A percentile compares a stretch with the other conserved stretches of the same genome.
Conservation (phyloP, 2,329 filamentous ascomycete species). For the Scedosporium minutisporum region DNA sequence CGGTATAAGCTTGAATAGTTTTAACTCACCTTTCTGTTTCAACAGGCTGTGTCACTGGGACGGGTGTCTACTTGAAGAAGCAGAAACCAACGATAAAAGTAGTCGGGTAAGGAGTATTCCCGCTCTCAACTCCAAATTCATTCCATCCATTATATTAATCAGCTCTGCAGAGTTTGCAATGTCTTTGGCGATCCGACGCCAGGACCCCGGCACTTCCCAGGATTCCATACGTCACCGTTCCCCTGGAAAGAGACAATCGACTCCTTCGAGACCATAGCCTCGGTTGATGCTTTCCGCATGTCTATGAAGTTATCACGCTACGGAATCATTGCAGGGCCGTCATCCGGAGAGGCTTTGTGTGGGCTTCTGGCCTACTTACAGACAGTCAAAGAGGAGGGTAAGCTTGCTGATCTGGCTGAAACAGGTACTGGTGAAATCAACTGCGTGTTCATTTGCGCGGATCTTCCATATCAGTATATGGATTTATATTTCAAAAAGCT, state of each 20-base stretch:
- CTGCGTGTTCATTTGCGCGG: constrained; percentile 52
- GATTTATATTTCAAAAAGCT: constrained; percentile 50
- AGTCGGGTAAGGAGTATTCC: neutral
- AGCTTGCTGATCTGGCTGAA: constrained; percentile 34
- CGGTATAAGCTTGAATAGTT: neutral
- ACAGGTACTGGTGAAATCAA: constrained; percentile 32
- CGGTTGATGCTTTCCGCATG: constrained; percentile 39
- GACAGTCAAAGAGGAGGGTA: constrained; percentile 38
- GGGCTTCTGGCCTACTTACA: constrained; percentile 18
- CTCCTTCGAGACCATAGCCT: constrained; percentile 44
- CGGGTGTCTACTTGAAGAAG: neutral
- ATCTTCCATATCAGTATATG: constrained; percentile 54
- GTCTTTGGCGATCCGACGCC: constrained; percentile 5
- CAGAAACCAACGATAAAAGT: constrained; percentile 20
- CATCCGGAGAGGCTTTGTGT: constrained; percentile 47
- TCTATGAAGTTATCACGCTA: constrained; percentile 46
- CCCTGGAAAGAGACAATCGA: constrained; percentile 47
- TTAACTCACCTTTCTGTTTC: neutral
- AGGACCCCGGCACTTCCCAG: constrained; percentile 1
- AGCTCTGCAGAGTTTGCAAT: neutral
- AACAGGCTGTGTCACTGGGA: neutral
- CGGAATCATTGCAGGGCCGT: constrained; percentile 51
- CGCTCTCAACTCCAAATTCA: neutral
- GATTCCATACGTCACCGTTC: constrained; percentile 23
- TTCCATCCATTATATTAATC: neutral